Percentiles rank a stretch among this genome's conserved stretches.
Conservation (phyloP, 208 protist genomes). For the Leishmania tarentolae region DNA sequence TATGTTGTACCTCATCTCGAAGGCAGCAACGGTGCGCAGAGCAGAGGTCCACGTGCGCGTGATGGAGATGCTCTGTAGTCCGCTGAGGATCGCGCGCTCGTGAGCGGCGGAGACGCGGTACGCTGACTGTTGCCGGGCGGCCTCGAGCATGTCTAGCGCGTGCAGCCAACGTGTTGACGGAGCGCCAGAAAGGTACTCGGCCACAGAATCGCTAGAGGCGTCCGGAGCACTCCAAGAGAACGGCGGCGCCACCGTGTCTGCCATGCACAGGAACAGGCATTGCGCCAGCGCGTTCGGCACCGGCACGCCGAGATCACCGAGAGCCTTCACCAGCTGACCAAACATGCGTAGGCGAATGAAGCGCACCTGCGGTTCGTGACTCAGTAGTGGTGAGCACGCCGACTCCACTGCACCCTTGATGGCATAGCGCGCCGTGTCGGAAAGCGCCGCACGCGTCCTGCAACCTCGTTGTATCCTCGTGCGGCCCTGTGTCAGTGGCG, state of each 20-base stretch:
- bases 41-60: constrained; percentile 54
- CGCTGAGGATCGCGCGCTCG: constrained; percentile 57
- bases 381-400: constrained; percentile 49
- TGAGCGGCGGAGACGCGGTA: constrained; percentile 64
- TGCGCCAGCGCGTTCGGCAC: constrained; percentile 68
- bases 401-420: constrained; percentile 55
- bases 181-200: constrained; percentile 21
- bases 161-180: constrained; percentile 44
- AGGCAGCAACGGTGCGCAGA: constrained; percentile 39
- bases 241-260: constrained; percentile 16
- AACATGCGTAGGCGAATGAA: constrained; percentile 56
- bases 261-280: constrained; percentile 71
- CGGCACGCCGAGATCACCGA: constrained; percentile 30
- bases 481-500: not conserved
- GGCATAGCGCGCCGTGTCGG: constrained; percentile 24
- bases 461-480: not conserved
- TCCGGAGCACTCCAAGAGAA: not conserved
- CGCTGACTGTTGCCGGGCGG: constrained; percentile 15
- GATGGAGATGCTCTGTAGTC: constrained; percentile 73
- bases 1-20: constrained; percentile 31
- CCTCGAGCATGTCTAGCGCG: constrained; percentile 46
- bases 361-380: constrained; percentile 67
- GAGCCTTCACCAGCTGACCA: constrained; percentile 25
- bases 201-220: not conserved
- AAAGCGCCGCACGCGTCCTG: not conserved